Evolutionary conservation across 2,329 filamentous ascomycete species (phyloP).

Genomic region (Cladosporium cucumerinum): DNA sequence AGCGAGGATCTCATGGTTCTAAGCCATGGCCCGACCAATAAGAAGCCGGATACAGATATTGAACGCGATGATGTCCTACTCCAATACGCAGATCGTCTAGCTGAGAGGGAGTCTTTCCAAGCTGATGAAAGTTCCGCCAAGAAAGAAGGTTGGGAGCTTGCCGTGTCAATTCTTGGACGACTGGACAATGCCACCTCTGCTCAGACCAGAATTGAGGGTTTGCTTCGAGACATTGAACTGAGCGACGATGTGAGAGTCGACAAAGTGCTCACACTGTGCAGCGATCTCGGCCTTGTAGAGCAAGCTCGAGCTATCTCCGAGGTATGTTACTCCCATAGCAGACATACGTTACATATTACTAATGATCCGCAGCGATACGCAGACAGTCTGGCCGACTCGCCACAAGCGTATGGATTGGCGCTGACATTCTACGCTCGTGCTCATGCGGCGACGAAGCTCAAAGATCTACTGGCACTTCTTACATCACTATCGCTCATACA

Average conservation of each 20-base stretch:
- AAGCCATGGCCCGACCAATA: slow-evolving; percentile 58
- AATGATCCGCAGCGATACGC: slow-evolving; percentile 66
- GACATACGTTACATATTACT: not conserved
- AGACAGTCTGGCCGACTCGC: slow-evolving; percentile 68
- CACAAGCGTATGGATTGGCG: slow-evolving; percentile 67
- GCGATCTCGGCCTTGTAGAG: slow-evolving; percentile 70
- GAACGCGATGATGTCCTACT: slow-evolving; percentile 80
- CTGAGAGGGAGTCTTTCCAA: slow-evolving; percentile 37
- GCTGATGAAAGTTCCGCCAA: slow-evolving; percentile 22
- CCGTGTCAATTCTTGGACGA: slow-evolving; percentile 76
- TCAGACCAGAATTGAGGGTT: slow-evolving; percentile 68
- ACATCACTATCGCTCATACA: slow-evolving; percentile 85
- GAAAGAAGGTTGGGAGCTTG: slow-evolving; percentile 79
- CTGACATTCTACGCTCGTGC: slow-evolving; percentile 89
- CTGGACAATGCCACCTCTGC: slow-evolving; percentile 71
- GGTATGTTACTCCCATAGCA: slow-evolving; percentile 51
- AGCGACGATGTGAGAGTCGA: slow-evolving; percentile 71
- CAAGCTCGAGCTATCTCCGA: slow-evolving; percentile 80
- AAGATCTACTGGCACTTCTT: slow-evolving; percentile 79
- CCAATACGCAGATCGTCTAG: slow-evolving; percentile 68
- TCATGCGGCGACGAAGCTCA: slow-evolving; percentile 73
- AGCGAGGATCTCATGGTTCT: slow-evolving; percentile 82
- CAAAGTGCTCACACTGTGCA: slow-evolving; percentile 74
- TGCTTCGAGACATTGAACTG: slow-evolving; percentile 71
- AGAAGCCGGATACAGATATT: slow-evolving; percentile 57